phyloP scores from a whole-genome alignment of 495 filamentous ascomycete genomes.

The Aspergillus campestris region DNA sequence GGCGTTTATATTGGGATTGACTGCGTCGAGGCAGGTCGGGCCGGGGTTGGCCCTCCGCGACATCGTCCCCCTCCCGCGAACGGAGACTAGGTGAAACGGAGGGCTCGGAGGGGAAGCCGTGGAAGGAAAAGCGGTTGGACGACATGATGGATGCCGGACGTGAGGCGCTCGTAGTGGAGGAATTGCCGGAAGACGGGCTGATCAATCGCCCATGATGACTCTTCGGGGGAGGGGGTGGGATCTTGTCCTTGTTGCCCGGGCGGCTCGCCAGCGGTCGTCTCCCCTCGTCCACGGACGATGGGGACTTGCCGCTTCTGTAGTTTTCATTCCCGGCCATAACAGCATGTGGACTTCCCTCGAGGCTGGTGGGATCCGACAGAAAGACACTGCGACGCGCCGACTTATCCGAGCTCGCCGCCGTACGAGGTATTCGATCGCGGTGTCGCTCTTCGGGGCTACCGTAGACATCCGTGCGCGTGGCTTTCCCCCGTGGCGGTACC shows the following conservation, averaged over 20 bases:
- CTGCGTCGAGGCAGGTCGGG: slow-evolving; percentile 28
- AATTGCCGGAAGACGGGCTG: slow-evolving; percentile 20
- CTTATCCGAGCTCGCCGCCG: not conserved
- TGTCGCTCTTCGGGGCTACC: not conserved
- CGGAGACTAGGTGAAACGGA: slow-evolving; percentile 12
- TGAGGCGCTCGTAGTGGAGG: slow-evolving; percentile 13
- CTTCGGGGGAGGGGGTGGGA: slow-evolving; percentile 50
- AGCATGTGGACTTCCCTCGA: too few species aligned
- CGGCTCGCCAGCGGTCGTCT: slow-evolving; percentile 28
- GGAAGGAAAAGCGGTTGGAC: slow-evolving; percentile 22
- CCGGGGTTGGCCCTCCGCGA: slow-evolving; percentile 13
- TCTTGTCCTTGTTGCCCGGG: slow-evolving; percentile 24
- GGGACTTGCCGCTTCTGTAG: slow-evolving; percentile 18
- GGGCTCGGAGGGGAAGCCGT: slow-evolving; percentile 16
- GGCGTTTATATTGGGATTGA: slow-evolving; percentile 34
- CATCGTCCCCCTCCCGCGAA: slow-evolving; percentile 31
- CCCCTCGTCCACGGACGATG: slow-evolving; percentile 25
- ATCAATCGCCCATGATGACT: slow-evolving; percentile 65
- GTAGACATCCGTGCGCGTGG: not conserved
- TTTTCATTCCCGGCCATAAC: too few species aligned
- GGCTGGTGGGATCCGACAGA: too few species aligned
- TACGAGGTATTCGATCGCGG: slow-evolving; percentile 1
- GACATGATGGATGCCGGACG: slow-evolving; percentile 18
- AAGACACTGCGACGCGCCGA: not conserved
- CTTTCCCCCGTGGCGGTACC: not conserved